Conservation (phyloP, 2,329 filamentous ascomycete species). For the Sclerotinia sclerotiorum region DNA sequence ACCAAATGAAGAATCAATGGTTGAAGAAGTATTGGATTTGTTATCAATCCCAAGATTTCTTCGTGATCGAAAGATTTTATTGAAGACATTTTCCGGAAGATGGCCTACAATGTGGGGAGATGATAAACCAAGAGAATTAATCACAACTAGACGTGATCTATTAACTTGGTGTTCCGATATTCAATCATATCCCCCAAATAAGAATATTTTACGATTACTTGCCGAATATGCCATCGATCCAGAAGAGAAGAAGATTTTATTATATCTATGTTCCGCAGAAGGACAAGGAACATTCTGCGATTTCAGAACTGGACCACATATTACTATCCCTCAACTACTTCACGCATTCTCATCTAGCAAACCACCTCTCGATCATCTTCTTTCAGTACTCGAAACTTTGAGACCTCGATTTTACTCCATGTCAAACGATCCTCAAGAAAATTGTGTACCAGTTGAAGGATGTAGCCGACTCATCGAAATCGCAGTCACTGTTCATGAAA, state of each 20-base stretch:
- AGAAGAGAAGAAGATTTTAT: slow-evolving; percentile 85
- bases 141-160: slow-evolving; percentile 87
- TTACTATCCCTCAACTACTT: slow-evolving; percentile 82
- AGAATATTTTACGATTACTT: slow-evolving; percentile 78
- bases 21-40: slow-evolving; percentile 81
- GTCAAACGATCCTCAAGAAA: slow-evolving; percentile 87
- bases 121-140: slow-evolving; percentile 77
- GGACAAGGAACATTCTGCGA: slow-evolving; percentile 93
- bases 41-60: slow-evolving; percentile 79
- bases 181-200: slow-evolving; percentile 88
- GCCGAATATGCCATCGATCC: slow-evolving; percentile 79
- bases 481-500: slow-evolving; percentile 93
- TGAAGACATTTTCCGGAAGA: slow-evolving; percentile 77
- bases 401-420: slow-evolving; percentile 99
- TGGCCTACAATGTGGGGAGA: slow-evolving; percentile 99
- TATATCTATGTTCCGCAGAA: slow-evolving; percentile 83
- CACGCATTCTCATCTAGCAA: slow-evolving; percentile 89
- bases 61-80: slow-evolving; percentile 76
- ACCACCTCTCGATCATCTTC: slow-evolving; percentile 78
- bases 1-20: slow-evolving; percentile 73
- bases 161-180: slow-evolving; percentile 94
- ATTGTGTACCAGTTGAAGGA: slow-evolving; percentile 36
- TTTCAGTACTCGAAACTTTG: slow-evolving; percentile 78
- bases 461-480: slow-evolving; percentile 86
- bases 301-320: slow-evolving; percentile 82